Evolutionary conservation across 2,329 filamentous ascomycete species (phyloP).

Genomic region (Xylaria sp.): DNA sequence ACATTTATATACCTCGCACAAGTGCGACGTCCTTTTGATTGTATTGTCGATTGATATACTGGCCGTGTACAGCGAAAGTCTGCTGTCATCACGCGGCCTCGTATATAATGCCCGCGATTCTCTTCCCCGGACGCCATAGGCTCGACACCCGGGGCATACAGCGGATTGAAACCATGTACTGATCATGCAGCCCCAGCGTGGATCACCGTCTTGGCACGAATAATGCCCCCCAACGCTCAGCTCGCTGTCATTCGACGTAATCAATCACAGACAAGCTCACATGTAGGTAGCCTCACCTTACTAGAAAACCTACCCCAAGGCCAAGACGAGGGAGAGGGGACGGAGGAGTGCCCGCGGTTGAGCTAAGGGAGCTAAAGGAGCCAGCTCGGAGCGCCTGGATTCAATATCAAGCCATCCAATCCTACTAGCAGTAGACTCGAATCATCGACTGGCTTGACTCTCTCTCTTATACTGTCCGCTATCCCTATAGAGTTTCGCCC

Average conservation of each 20-base stretch:
- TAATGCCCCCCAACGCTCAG: conserved; percentile 29
- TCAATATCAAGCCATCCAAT: conserved; percentile 8
- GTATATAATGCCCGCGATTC: conserved; percentile 40
- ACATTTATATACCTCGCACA: neutral
- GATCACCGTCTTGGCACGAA: conserved; percentile 34
- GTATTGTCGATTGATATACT: neutral
- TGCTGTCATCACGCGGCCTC: conserved; percentile 45
- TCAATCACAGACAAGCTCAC: conserved; percentile 33
- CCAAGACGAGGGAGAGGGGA: conserved; percentile 18
- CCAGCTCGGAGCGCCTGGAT: conserved; percentile 2
- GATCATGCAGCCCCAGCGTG: conserved; percentile 16
- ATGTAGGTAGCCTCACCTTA: conserved; percentile 27
- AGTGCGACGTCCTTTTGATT: conserved; percentile 1
- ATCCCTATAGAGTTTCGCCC: conserved; percentile 34
- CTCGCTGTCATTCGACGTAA: conserved; percentile 25
- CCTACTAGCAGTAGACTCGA: conserved; percentile 6
- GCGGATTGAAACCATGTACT: conserved; percentile 37
- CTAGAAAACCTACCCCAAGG: conserved; percentile 24
- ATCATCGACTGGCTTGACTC: conserved; percentile 8
- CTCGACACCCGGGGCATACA: conserved; percentile 43
- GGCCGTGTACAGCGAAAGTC: neutral
- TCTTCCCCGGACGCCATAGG: conserved; percentile 39
- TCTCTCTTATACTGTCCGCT: neutral
- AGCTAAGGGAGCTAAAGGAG: neutral
- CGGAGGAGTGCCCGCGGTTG: neutral